Evolutionary conservation across 768 basidiomycete genomes (phyloP).

Genomic region (Gyrodon lividus): DNA sequence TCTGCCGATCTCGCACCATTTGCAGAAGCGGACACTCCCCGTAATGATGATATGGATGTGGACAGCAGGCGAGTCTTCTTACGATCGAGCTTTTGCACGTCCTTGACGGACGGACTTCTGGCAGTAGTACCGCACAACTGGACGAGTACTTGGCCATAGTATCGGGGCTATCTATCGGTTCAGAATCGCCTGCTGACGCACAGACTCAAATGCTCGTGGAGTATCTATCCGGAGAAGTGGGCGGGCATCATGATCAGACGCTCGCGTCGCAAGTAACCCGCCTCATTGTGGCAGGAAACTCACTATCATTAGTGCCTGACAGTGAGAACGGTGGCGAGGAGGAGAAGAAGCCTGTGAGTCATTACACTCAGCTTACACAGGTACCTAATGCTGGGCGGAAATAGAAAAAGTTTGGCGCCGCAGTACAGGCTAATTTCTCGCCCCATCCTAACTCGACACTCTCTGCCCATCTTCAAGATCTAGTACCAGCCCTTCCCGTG

Average conservation of each 20-base stretch:
- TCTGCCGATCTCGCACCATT: conserved; percentile 76
- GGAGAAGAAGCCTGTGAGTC: conserved; percentile 56
- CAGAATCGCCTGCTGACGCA: conserved; percentile 58
- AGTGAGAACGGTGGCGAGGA: conserved; percentile 34
- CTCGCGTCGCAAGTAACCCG: conserved; percentile 74
- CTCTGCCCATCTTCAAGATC: conserved; percentile 68
- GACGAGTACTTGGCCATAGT: conserved; percentile 84
- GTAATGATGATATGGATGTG: conserved; percentile 57
- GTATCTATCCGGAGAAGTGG: conserved; percentile 82
- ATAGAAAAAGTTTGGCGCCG: conserved; percentile 68
- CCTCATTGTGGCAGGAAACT: conserved; percentile 89
- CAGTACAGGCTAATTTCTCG: conserved; percentile 54
- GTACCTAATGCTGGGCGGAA: conserved; percentile 15
- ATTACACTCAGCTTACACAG: not conserved
- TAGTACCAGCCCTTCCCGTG: conserved; percentile 75
- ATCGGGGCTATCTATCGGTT: conserved; percentile 83
- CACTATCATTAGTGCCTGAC: conserved; percentile 54
- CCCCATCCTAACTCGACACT: conserved; percentile 73
- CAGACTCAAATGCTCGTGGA: conserved; percentile 87
- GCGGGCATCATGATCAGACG: conserved; percentile 62
- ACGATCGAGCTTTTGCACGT: not conserved
- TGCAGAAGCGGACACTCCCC: conserved; percentile 20
- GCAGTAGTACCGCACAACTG: conserved; percentile 20
- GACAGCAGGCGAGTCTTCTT: conserved; percentile 50
- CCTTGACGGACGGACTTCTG: conserved; percentile 9